Base-by-base conservation (phyloP, 1,139 yeast species). In the Kodamaea ohmeri region DNA sequence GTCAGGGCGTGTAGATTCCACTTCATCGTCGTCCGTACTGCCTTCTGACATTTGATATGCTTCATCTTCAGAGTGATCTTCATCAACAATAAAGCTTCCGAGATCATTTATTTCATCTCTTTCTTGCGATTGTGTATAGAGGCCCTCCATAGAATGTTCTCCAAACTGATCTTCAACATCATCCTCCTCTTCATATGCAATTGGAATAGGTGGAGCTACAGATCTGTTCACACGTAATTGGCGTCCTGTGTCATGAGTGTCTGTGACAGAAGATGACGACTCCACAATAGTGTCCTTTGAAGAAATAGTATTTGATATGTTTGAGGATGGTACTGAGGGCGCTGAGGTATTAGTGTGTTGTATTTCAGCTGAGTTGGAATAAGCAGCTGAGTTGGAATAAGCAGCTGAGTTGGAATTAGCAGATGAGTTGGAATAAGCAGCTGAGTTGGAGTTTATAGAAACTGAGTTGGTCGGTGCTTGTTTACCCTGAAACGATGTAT, bases 81-180 rank as follows among this genome's bases (percentile, higher is more conserved):
- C 60, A 24, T 59, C 61, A 15, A 60, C 69, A 7, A 71, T 60
- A 40, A 71, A 65, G 39, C 69, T 63, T 15, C 62, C 63, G 30
- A 67, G 38, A 43, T 66, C 60, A 25, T 51, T 37, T 9, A 45
- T 50, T 14, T 38, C 41, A 38, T 64, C 63, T 26, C 64, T 48
- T 24, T 66, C 71, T 39, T 65, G 69, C 2, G 67, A 55, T 2
- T 68, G 71, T 1, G 71, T 67, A 43, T 45, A 49, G 26, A 60
- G 52, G 0, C 76, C 75, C 32, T 60, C 71, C 70, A 67, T 58
- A 36, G 61, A 54, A 8, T 54, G 55, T 15, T 60, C 65, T 2
- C 75, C 76, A 44, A 70, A 68, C 31, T 68, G 58, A 41, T 71
- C 75, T 40, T 69, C 75, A 4, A 47, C 51, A 7, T 63, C 68